Conservation (phyloP, 257 asterid species). For the Salvia miltiorrhiza region DNA sequence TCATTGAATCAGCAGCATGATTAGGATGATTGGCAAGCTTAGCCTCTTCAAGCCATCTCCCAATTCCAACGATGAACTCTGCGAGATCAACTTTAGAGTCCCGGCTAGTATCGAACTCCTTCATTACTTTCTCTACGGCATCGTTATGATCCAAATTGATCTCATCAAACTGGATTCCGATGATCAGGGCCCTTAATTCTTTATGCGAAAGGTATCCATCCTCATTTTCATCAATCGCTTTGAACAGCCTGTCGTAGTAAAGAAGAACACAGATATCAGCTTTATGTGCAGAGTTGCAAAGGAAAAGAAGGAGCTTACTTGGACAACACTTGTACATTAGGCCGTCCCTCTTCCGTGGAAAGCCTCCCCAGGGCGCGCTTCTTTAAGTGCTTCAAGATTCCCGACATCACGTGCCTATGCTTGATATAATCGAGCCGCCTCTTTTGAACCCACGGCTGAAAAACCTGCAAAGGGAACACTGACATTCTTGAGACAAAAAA, state of each 20-base stretch:
- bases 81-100: conserved; percentile 41
- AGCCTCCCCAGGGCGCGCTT: conserved; percentile 69
- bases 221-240: conserved; percentile 51
- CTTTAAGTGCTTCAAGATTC: conserved; percentile 63
- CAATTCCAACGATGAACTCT: conserved; percentile 62
- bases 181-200: conserved; percentile 64
- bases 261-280: conserved; percentile 1
- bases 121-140: conserved; percentile 58
- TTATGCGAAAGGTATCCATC: conserved; percentile 55
- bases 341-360: conserved; percentile 54
- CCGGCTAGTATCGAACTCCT: conserved; percentile 60
- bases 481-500: too few species aligned
- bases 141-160: conserved; percentile 56
- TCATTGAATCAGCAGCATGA: conserved; percentile 44
- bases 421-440: conserved; percentile 63
- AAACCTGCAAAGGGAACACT: conserved; percentile 53
- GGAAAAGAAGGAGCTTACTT: conserved; percentile 36
- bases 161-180: conserved; percentile 68
- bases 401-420: conserved; percentile 85
- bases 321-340: conserved; percentile 45
- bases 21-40: conserved; percentile 32
- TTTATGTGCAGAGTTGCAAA: background rate
- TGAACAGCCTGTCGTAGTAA: conserved; percentile 53
- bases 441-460: conserved; percentile 86
- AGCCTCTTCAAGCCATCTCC: conserved; percentile 75